A percentile compares a stretch with the other conserved stretches of the same genome.
Conservation (phyloP, 768 basidiomycete genomes). For the Collybiopsis confluens region DNA sequence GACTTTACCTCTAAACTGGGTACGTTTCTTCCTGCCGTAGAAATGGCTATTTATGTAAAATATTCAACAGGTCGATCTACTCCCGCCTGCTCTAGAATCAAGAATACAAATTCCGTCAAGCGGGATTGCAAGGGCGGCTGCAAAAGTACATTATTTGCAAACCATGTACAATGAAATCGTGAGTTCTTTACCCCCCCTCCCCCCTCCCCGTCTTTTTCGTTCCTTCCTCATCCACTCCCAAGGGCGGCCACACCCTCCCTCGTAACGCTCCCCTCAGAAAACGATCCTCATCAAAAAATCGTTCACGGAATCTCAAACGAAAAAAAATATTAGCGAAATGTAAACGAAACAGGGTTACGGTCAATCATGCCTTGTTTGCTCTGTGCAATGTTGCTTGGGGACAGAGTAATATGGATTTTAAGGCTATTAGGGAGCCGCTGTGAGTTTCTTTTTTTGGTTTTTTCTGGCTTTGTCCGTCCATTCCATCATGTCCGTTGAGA, state of each 20-base stretch:
- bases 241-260: conserved; percentile 57
- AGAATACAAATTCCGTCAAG: conserved; percentile 17
- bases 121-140: conserved; percentile 30
- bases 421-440: conserved; percentile 23
- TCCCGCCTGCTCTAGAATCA: conserved; percentile 25
- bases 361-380: conserved; percentile 57
- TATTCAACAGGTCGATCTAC: conserved; percentile 10
- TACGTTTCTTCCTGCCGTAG: background rate
- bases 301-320: conserved; percentile 28
- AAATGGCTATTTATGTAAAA: background rate
- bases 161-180: conserved; percentile 44
- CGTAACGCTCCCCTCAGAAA: conserved; percentile 31
- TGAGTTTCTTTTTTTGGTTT: conserved; percentile 6
- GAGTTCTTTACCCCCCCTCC: conserved; percentile 9
- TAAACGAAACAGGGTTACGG: conserved; percentile 55
- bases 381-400: conserved; percentile 57
- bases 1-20: conserved; percentile 17
- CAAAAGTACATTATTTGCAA: conserved; percentile 43
- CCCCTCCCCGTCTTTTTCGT: background rate
- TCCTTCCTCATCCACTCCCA: background rate
- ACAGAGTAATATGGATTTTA: conserved; percentile 20
- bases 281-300: conserved; percentile 27
- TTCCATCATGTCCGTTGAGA: too few relatives aligned
- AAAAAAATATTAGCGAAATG: conserved; percentile 49
- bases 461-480: background rate